phyloP scores from a whole-genome alignment of 129 eudicot genomes.

The Flaveria ramosissima region DNA sequence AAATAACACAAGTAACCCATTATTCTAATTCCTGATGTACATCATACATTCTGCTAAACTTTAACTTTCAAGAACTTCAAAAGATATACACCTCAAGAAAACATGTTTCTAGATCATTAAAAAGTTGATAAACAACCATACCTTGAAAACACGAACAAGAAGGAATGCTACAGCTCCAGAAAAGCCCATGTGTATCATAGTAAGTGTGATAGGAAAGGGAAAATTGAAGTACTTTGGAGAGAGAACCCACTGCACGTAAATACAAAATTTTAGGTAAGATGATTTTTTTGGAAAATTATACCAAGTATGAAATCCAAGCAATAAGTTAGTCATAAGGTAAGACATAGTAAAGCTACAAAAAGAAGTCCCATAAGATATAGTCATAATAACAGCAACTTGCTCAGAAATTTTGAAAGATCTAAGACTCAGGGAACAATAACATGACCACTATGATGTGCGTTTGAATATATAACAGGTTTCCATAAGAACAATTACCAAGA shows the following conservation, averaged over 20 bases:
- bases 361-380: constrained; percentile 17
- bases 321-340: neutral
- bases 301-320: constrained; percentile 1
- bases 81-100: neutral
- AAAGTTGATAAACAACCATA: constrained; percentile 26
- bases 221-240: constrained; percentile 96
- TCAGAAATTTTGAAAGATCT: constrained; percentile 16
- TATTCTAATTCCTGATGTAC: neutral
- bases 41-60: constrained; percentile 14
- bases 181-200: constrained; percentile 99
- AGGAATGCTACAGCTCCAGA: constrained; percentile 88
- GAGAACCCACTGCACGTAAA: constrained; percentile 93
- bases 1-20: constrained; percentile 1
- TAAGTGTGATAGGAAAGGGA: constrained; percentile 92
- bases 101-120: neutral
- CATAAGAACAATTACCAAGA: neutral
- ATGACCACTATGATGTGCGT: constrained; percentile 11
- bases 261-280: constrained; percentile 6
- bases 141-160: constrained; percentile 96
- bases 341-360: constrained; percentile 17
- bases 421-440: constrained; percentile 9
- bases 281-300: neutral
- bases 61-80: neutral
- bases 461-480: constrained; percentile 4
- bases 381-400: neutral